A percentile compares a stretch with the other conserved stretches of the same genome.
Conservation (phyloP, 495 filamentous ascomycete genomes). For the Barbatosphaeria neglecta region DNA sequence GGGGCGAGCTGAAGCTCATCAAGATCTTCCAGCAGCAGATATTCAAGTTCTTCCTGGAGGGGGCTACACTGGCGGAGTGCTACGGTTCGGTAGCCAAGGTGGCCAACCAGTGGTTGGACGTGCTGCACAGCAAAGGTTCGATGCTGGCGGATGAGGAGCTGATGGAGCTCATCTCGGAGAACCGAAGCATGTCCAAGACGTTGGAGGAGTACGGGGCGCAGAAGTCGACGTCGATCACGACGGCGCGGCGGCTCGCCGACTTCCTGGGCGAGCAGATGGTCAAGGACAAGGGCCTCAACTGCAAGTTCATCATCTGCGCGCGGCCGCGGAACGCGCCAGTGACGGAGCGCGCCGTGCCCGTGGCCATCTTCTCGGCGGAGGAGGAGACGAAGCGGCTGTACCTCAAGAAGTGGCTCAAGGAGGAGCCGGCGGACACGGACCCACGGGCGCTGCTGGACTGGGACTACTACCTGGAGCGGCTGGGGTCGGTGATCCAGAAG, state of each 20-base stretch:
- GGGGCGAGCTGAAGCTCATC: constrained; percentile 97
- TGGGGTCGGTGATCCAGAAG: constrained; percentile 95
- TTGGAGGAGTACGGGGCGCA: constrained; percentile 90
- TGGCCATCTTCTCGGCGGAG: constrained; percentile 94
- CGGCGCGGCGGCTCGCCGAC: constrained; percentile 87
- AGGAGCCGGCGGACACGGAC: constrained; percentile 89
- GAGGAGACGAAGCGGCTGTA: constrained; percentile 77
- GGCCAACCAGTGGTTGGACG: constrained; percentile 94
- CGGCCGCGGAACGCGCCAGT: constrained; percentile 81
- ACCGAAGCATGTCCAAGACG: constrained; percentile 93
- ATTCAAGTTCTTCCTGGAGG: constrained; percentile 98
- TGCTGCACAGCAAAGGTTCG: constrained; percentile 71
- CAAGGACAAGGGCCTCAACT: constrained; percentile 97
- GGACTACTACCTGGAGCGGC: constrained; percentile 90
- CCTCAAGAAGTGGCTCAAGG: constrained; percentile 87
- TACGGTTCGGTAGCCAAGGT: constrained; percentile 88
- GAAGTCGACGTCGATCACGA: constrained; percentile 97
- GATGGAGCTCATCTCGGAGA: constrained; percentile 97
- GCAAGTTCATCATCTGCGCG: constrained; percentile 96
- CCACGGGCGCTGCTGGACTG: constrained; percentile 83
- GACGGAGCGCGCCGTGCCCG: constrained; percentile 86
- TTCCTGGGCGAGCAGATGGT: constrained; percentile 98
- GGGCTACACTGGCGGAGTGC: constrained; percentile 71
- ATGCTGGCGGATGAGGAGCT: constrained; percentile 93
- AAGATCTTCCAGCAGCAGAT: constrained; percentile 99